Conservation (phyloP, 257 asterid species). For the Plantago elongata region DNA sequence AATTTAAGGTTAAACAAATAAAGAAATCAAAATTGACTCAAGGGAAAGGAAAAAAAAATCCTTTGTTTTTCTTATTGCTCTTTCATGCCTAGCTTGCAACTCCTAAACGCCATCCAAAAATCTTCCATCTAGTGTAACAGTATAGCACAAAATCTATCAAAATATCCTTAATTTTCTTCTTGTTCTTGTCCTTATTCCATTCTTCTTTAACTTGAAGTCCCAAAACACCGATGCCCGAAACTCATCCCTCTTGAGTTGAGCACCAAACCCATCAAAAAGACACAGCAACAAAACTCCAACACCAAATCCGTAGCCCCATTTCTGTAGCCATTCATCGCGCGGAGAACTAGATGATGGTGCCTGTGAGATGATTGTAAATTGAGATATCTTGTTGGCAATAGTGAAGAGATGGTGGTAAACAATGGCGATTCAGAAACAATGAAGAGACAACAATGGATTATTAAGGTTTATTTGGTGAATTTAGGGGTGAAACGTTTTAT, state of each 20-base stretch:
- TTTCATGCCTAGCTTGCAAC: neutral
- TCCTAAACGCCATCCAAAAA: neutral
- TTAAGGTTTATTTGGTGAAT: too few species aligned
- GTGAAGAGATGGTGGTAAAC: too few species aligned
- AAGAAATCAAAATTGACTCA: neutral
- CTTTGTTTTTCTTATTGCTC: neutral
- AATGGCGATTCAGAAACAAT: too few species aligned
- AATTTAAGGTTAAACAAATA: neutral
- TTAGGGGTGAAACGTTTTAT: too few species aligned
- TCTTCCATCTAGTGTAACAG: neutral
- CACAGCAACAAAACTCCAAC: conserved; percentile 70
- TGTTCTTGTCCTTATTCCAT: conserved; percentile 32
- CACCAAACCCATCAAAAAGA: conserved; percentile 41
- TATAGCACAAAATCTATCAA: conserved; percentile 16
- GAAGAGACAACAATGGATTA: too few species aligned
- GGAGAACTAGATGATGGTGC: conserved; percentile 27
- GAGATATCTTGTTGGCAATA: too few species aligned
- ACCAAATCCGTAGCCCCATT: conserved; percentile 41
- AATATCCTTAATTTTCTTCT: conserved; percentile 25
- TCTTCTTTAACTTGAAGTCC: conserved; percentile 24
- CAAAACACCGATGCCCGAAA: conserved; percentile 20
- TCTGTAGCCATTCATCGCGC: conserved; percentile 36
- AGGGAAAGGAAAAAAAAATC: neutral
- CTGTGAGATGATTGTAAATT: too few species aligned
- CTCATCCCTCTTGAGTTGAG: conserved; percentile 41